Evolutionary conservation across 495 filamentous ascomycete species (phyloP).

Genomic region (Chlorociboria aeruginascens): DNA sequence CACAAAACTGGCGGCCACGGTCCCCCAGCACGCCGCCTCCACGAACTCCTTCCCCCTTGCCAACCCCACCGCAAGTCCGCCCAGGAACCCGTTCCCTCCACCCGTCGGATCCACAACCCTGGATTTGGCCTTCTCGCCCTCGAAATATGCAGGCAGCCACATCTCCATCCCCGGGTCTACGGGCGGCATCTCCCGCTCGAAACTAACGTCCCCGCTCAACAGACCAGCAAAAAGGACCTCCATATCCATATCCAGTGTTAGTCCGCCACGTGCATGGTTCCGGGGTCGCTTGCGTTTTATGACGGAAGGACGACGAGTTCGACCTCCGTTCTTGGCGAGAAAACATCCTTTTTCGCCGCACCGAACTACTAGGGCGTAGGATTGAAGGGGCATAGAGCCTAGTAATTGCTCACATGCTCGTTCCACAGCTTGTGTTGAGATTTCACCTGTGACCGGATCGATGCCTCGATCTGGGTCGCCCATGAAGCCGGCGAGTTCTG

Average conservation of each 20-base stretch:
- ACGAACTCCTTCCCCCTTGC: constrained; percentile 49
- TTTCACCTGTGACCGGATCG: constrained; percentile 34
- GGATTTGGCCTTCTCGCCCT: not conserved
- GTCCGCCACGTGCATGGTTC: constrained; percentile 24
- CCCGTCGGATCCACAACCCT: constrained; percentile 81
- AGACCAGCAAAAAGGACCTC: constrained; percentile 38
- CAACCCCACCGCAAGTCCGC: constrained; percentile 67
- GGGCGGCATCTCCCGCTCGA: constrained; percentile 43
- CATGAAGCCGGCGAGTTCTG: constrained; percentile 75
- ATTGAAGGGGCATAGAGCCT: constrained; percentile 39
- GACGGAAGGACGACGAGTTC: constrained; percentile 22
- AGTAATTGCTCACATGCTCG: constrained; percentile 38
- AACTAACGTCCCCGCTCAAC: constrained; percentile 34
- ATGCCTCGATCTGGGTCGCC: constrained; percentile 32
- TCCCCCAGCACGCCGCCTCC: constrained; percentile 64
- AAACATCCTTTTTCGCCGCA: constrained; percentile 39
- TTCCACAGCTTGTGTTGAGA: constrained; percentile 40
- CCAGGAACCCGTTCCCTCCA: constrained; percentile 90
- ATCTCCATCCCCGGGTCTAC: constrained; percentile 40
- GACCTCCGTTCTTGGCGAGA: constrained; percentile 37
- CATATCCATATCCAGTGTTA: constrained; percentile 41
- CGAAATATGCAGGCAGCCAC: constrained; percentile 47
- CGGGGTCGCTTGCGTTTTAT: constrained; percentile 26
- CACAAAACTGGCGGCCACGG: constrained; percentile 82
- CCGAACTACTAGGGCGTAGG: constrained; percentile 41